phyloP scores from a whole-genome alignment of 208 protist species.

The Leishmania gerbilli region DNA sequence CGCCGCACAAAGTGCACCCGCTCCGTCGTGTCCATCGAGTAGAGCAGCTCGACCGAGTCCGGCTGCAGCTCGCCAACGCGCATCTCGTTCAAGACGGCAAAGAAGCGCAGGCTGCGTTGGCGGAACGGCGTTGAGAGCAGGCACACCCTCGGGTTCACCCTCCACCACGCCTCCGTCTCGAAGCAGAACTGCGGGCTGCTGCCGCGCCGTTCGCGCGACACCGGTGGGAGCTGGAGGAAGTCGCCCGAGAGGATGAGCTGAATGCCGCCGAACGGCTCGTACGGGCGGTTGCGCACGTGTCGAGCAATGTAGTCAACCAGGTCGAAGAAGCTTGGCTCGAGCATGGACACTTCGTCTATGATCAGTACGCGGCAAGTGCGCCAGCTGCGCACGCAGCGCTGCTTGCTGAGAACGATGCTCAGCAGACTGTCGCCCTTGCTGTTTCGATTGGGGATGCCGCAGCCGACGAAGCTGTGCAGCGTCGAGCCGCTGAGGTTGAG shows the following conservation, averaged over 20 bases:
- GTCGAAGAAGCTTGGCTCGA: constrained; percentile 81
- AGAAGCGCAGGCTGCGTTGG: constrained; percentile 66
- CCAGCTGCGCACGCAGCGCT: constrained; percentile 50
- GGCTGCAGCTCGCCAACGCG: constrained; percentile 52
- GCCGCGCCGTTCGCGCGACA: constrained; percentile 32
- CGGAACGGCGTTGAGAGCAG: constrained; percentile 69
- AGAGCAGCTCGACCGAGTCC: constrained; percentile 41
- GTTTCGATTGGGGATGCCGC: constrained; percentile 48
- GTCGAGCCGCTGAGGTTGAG: constrained; percentile 87
- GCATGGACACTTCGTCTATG: constrained; percentile 94
- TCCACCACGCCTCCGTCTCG: constrained; percentile 67
- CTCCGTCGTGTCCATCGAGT: constrained; percentile 40
- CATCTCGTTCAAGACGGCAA: constrained; percentile 78
- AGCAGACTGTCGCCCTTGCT: constrained; percentile 34
- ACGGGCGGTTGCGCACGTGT: constrained; percentile 46
- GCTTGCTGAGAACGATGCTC: constrained; percentile 25
- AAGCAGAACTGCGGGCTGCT: constrained; percentile 58
- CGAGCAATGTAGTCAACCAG: constrained; percentile 79
- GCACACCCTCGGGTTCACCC: constrained; percentile 61
- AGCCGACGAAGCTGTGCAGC: constrained; percentile 86
- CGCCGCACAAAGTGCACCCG: constrained; percentile 38
- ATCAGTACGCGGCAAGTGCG: constrained; percentile 68
- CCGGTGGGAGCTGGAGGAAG: constrained; percentile 92
- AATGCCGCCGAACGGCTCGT: constrained; percentile 90
- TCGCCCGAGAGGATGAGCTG: constrained; percentile 93